Base-by-base conservation (phyloP, 495 filamentous ascomycete species). In the Neurospora sp. region DNA sequence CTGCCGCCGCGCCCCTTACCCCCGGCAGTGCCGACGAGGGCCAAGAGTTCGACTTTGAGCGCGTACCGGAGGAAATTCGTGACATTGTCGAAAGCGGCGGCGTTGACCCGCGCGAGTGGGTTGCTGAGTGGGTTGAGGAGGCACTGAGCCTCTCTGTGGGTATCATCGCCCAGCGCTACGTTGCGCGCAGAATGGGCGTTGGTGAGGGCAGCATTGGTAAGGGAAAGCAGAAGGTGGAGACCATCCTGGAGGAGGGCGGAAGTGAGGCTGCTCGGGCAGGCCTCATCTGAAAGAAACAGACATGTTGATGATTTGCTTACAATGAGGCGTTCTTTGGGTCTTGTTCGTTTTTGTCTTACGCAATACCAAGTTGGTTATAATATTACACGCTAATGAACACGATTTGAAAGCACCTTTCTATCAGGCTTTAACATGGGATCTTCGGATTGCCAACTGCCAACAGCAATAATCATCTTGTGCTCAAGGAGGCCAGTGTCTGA, bases 91-190 rank as follows among this genome's bases (percentile, higher is more conserved):
- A 94, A 78, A 87, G 84, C 69, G 96, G 96, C 20, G 96, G 94
- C 41, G 92, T 98, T 3, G 96, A 99, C 80, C 96, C 96, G 1
- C 86, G 96, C 48, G 96, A 98, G 81, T 99, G 96, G 96, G 92
- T 97, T 42, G 90, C 94, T 0, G 96, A 98, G 81, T 99, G 96
- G 96, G 87, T 99, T 7, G 94, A 98, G 83, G 96, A 98, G 81
- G 83, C 90, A 0, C 86, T 99, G n/a, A 88, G 86, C 48, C 81
- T 98, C 71, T 88, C 90, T 5, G 88, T 94, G 1, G 96, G 96
- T 7, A 82, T 97, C 23, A 90, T 98, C 12, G 96, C 96, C n/a
- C 96, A 99, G 86, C 85, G 93, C 75, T 99, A 99, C 81, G 96
- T 99, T 6, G 96, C 96, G 7, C 88, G 93, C 71, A 84, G 96